Conservation (phyloP, 2,329 filamentous ascomycete species). For the Hypomyces rosellus region DNA sequence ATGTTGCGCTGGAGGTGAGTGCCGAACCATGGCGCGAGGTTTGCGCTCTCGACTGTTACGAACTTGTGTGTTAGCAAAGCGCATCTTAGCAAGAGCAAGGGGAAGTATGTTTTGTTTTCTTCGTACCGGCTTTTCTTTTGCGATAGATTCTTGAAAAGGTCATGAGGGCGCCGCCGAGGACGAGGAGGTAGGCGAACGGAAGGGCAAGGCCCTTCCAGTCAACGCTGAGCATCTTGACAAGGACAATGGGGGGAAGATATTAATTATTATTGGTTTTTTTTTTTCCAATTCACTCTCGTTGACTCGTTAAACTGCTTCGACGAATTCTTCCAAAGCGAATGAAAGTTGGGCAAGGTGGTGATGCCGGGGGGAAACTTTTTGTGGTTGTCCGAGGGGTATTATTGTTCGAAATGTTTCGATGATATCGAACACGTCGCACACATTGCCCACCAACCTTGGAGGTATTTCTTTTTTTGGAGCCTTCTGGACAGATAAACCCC, state of each 20-base stretch:
- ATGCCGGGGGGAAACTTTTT: not conserved
- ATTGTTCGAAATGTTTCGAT: not conserved
- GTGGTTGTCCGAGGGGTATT: not conserved
- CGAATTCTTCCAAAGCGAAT: not conserved
- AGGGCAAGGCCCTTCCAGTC: conserved; percentile 83
- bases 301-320: too few species aligned
- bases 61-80: conserved; percentile 11
- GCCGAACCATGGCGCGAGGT: conserved; percentile 90
- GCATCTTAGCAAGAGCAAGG: not conserved
- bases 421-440: conserved; percentile 13
- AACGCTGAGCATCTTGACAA: conserved; percentile 43
- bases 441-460: conserved; percentile 5
- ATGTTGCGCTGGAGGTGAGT: conserved; percentile 87
- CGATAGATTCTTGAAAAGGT: conserved; percentile 92
- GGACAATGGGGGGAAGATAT: not conserved
- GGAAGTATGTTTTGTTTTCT: conserved; percentile 18
- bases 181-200: conserved; percentile 81
- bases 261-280: not conserved
- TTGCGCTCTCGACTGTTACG: conserved; percentile 63
- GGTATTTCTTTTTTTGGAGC: not conserved
- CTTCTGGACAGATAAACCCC: conserved; percentile 19
- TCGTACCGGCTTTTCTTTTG: conserved; percentile 76
- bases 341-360: not conserved
- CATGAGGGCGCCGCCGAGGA: conserved; percentile 80
- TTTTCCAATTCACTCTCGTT: not conserved